Evolutionary conservation across 2,329 filamentous ascomycete species (phyloP).

Genomic region (Cyphellophora europaea): DNA sequence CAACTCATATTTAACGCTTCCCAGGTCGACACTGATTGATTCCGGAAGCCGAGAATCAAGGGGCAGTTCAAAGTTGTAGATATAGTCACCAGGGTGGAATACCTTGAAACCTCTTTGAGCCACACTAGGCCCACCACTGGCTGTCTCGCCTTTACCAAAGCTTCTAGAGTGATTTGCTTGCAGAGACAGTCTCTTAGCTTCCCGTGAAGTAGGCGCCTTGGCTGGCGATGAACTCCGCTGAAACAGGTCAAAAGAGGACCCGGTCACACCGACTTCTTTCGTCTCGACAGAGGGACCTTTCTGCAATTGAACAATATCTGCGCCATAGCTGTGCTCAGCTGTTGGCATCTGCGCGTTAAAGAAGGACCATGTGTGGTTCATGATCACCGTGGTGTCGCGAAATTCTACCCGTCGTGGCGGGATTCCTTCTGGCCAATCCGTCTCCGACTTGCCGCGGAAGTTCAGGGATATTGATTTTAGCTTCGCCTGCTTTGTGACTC

Average conservation of each 20-base stretch:
- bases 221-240: conserved; percentile 33
- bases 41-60: conserved; percentile 72
- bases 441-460: conserved; percentile 74
- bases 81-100: conserved; percentile 66
- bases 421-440: conserved; percentile 95
- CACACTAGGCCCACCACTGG: conserved; percentile 44
- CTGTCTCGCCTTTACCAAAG: conserved; percentile 69
- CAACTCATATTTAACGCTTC: conserved; percentile 78
- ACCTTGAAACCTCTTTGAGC: conserved; percentile 76
- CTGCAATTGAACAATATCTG: conserved; percentile 52
- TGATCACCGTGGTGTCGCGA: conserved; percentile 73
- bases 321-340: conserved; percentile 52
- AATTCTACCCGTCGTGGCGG: conserved; percentile 78
- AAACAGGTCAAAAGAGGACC: conserved; percentile 32
- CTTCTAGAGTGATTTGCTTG: conserved; percentile 76
- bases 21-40: conserved; percentile 78
- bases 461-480: conserved; percentile 84
- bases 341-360: conserved; percentile 63
- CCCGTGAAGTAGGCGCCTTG: conserved; percentile 32
- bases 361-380: conserved; percentile 83
- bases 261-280: conserved; percentile 23
- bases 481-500: conserved; percentile 81
- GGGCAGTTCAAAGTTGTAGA: conserved; percentile 71
- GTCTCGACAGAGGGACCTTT: conserved; percentile 27
- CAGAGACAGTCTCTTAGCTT: conserved; percentile 62